phyloP scores from a whole-genome alignment of 2,329 filamentous ascomycete genomes.

The Mollisia scopiformis region DNA sequence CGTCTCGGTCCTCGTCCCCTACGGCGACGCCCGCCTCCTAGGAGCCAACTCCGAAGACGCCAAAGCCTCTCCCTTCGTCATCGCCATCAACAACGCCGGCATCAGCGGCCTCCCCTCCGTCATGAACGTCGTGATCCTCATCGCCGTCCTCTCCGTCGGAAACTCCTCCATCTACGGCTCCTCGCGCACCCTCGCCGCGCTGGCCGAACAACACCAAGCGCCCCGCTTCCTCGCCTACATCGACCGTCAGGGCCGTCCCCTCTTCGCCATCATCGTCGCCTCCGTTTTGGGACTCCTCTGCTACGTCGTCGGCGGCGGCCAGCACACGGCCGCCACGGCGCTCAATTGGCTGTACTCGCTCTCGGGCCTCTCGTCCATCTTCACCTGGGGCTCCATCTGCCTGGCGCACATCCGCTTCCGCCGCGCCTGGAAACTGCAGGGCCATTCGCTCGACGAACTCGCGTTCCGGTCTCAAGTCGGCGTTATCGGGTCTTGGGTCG shows the following conservation, averaged over 20 bases:
- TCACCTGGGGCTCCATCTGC: constrained; percentile 66
- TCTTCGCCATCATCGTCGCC: constrained; percentile 48
- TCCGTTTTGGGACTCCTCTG: constrained; percentile 46
- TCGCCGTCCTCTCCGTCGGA: constrained; percentile 61
- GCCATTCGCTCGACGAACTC: constrained; percentile 64
- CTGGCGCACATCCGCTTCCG: constrained; percentile 71
- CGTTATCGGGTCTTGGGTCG: constrained; percentile 63
- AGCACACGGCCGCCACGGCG: constrained; percentile 47
- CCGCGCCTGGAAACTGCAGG: constrained; percentile 58
- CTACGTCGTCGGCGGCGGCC: constrained; percentile 54
- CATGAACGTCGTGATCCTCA: constrained; percentile 62
- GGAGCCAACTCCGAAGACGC: constrained; percentile 37
- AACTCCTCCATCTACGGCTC: constrained; percentile 63
- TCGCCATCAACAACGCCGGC: constrained; percentile 56
- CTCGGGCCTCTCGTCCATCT: constrained; percentile 64
- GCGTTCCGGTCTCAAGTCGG: constrained; percentile 64
- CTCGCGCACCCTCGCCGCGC: constrained; percentile 59
- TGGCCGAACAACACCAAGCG: constrained; percentile 62
- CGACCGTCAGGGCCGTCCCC: constrained; percentile 59
- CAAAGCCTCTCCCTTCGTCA: constrained; percentile 57
- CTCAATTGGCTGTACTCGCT: constrained; percentile 69
- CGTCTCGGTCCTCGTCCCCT: constrained; percentile 52
- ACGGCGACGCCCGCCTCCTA: constrained; percentile 45
- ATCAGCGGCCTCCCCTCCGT: constrained; percentile 55
- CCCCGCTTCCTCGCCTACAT: constrained; percentile 60